These are phyloP conservation scores for Saccharomycopsis babjevae DNA, from an alignment of 805 yeast species.

Conservation along the genomic window DNA sequence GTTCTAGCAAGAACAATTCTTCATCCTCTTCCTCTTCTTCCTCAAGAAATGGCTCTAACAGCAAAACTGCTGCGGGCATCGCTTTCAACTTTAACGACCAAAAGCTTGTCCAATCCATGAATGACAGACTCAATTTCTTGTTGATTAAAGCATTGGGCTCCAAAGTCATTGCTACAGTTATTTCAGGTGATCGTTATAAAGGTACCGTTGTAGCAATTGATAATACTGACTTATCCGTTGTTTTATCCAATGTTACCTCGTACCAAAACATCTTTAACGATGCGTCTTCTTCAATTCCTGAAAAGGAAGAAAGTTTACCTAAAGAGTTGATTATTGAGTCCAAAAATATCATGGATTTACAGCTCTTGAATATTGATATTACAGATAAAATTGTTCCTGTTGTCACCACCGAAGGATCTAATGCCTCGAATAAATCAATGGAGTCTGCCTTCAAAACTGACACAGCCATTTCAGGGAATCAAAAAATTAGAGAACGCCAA, in stretches of 20 bases:
- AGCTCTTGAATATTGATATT: constrained; percentile 33
- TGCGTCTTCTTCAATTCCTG: constrained; percentile 3
- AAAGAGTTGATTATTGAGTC: constrained; percentile 36
- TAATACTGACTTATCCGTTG: constrained; percentile 29
- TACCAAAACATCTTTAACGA: constrained; percentile 3
- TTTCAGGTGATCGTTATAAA: constrained; percentile 46
- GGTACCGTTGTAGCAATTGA: constrained; percentile 50
- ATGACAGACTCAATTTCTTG: constrained; percentile 46
- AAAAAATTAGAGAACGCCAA: constrained; percentile 50
- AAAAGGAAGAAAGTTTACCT: constrained; percentile 35
- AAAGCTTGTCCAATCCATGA: constrained; percentile 26
- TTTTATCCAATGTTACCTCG: constrained; percentile 26
- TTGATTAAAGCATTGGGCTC: constrained; percentile 53
- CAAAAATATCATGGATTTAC: constrained; percentile 42
- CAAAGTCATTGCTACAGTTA: constrained; percentile 45
- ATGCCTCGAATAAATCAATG: constrained; percentile 16
- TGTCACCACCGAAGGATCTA: constrained; percentile 1
- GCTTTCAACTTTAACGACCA: constrained; percentile 9
- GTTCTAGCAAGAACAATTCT: not conserved
- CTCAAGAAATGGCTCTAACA: not conserved
- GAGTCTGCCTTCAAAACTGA: constrained; percentile 61
- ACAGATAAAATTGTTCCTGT: constrained; percentile 11
- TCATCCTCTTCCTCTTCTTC: not conserved
- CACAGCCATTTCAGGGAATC: constrained; percentile 61
- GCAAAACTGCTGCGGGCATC: not conserved